These are phyloP conservation scores for Hypsizygus ulmarius DNA, from an alignment of 1,284 basidiomycete species.

Conservation along the genomic window DNA sequence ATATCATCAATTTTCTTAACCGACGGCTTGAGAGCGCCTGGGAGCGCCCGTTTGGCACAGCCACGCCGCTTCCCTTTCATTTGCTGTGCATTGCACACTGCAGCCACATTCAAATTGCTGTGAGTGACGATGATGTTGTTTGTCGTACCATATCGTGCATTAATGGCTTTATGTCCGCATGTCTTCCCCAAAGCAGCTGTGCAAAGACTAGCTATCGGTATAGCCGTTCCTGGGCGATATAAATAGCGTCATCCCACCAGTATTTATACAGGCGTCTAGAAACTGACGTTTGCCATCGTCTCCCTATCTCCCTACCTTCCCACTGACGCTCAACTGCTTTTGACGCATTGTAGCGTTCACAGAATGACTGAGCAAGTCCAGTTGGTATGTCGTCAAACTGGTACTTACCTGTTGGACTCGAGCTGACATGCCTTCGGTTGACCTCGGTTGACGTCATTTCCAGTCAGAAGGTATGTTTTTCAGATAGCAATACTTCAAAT, in stretches of 20 bases:
- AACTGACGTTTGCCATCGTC: too few relatives aligned
- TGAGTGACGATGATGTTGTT: too few relatives aligned
- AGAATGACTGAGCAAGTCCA: conserved; percentile 8
- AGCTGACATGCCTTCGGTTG: not conserved
- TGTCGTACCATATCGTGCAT: too few relatives aligned
- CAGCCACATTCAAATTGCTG: too few relatives aligned
- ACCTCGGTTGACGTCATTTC: conserved; percentile 6
- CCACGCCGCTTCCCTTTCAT: conserved; percentile 8
- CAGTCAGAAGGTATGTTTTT: conserved; percentile 15
- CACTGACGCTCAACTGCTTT: not conserved
- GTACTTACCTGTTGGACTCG: not conserved
- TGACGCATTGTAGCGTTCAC: too few relatives aligned
- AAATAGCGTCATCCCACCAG: too few relatives aligned
- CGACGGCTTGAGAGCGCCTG: not conserved
- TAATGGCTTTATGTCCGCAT: too few relatives aligned
- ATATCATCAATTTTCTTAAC: not conserved
- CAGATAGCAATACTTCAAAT: not conserved
- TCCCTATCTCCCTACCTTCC: too few relatives aligned
- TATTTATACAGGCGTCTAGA: too few relatives aligned
- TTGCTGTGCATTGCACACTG: conserved; percentile 3
- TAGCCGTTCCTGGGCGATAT: too few relatives aligned
- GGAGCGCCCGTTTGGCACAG: conserved; percentile 1
- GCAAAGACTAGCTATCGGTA: too few relatives aligned
- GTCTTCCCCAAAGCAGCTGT: too few relatives aligned
- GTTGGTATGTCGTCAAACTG: conserved; percentile 1